Percentiles rank a stretch among this genome's conserved stretches.
These are phyloP conservation scores for Earliella scabrosa DNA, from an alignment of 1,284 basidiomycete genomes.

Conservation along the genomic window DNA sequence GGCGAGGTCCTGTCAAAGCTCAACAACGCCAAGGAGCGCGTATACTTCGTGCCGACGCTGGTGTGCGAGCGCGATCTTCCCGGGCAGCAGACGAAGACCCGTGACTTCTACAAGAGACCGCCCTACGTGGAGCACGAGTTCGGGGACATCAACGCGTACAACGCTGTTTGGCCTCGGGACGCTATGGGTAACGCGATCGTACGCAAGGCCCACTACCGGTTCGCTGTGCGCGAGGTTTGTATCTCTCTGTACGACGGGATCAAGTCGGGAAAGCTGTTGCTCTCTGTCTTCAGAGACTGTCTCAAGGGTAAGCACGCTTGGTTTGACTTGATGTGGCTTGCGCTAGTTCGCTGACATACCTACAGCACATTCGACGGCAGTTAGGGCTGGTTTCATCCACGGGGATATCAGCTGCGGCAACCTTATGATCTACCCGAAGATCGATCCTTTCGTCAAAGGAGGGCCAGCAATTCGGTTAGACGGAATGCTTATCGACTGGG, in stretches of 20 bases:
- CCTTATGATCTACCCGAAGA: conserved; percentile 1
- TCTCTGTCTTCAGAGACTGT: not conserved
- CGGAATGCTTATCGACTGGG: conserved; percentile 16
- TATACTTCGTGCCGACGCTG: conserved; percentile 7
- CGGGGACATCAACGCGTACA: not conserved
- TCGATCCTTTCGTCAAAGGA: not conserved
- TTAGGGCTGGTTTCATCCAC: conserved; percentile 4
- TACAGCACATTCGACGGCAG: conserved; percentile 2
- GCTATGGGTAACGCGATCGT: not conserved
- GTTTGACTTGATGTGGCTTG: too few relatives aligned
- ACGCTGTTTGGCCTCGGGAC: not conserved
- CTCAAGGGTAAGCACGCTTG: not conserved
- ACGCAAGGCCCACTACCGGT: not conserved
- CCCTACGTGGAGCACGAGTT: not conserved
- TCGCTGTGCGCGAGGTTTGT: not conserved
- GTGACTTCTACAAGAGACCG: not conserved
- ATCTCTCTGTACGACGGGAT: not conserved
- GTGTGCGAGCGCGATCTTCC: conserved; percentile 5
- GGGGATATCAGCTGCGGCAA: conserved; percentile 9
- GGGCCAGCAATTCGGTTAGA: not conserved
- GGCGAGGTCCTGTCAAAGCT: not conserved
- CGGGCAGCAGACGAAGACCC: not conserved
- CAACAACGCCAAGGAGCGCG: conserved; percentile 3
- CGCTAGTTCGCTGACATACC: too few relatives aligned
- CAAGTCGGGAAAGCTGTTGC: not conserved